Base-by-base conservation (phyloP, 345 rosid species). In the Angophora floribunda region DNA sequence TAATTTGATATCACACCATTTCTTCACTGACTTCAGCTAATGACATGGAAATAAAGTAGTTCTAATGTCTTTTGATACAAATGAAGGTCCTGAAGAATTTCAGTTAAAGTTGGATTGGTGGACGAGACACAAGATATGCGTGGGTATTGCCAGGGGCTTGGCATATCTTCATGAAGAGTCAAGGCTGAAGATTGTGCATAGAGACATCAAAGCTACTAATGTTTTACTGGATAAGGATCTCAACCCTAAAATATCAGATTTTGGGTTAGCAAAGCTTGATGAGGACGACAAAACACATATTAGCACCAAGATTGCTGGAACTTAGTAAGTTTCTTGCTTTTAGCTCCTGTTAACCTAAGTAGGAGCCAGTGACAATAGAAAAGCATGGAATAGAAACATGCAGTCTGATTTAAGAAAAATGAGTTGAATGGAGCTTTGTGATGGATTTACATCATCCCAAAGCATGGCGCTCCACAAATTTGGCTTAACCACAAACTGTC, bases 101-200 rank as follows among this genome's bases (percentile, higher is more conserved):
- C 88, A 41, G 5, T 51, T 91, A 10, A 86, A 89, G 51, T 53
- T 89, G 89, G 89, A 89, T 19, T 91, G 91, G 92, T 17, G 22
- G 2, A 89, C 91, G 36, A 85, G 92, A 22, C 89, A 61, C 47
- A 87, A 21, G 67, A 89, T 92, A 86, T 89, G 94, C 79, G 22
- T 91, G 52, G 93, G 93, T 26, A 89, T 90, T 32, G 93, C 93
- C 3, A 88, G 47, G 85, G 94, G 92, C 11, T 86, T 92, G 55
- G 90, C 91, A 13, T 92, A 87, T 85, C 92, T 92, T 22, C 92
- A 92, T 30, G 92, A 92, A 44, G 94, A 92, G 45, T 91, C 92
- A 24, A 88, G 89, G 79, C 84, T 90, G n/a, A 90, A 86, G 88
- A 92, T 92, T n/a, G 92, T 92, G 26, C 94, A 91, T 32, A 90